phyloP scores from a whole-genome alignment of 805 yeast genomes.

The Yarrowia phangngaensis region DNA sequence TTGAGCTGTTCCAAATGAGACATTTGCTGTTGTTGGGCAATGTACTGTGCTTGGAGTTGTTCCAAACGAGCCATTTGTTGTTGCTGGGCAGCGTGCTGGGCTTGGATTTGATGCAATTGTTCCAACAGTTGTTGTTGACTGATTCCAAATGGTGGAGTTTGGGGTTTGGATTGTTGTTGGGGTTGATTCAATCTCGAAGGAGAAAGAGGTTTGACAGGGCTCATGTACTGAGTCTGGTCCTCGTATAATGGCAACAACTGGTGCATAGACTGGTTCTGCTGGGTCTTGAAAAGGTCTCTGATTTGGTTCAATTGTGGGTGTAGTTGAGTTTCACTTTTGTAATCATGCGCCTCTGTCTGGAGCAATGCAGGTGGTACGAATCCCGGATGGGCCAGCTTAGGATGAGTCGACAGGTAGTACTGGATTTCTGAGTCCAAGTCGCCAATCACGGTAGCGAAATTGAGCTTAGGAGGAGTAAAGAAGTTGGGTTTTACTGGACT shows the following conservation, averaged over 20 bases:
- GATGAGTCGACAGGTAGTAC: slow-evolving; percentile 14
- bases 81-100: slow-evolving; percentile 1
- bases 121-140: too few relatives aligned
- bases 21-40: neutral
- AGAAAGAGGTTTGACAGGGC: slow-evolving; percentile 5
- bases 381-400: slow-evolving; percentile 4
- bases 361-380: slow-evolving; percentile 18
- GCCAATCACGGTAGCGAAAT: slow-evolving; percentile 13
- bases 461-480: slow-evolving; percentile 18
- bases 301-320: slow-evolving; percentile 22
- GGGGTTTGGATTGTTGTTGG: too few relatives aligned
- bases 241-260: slow-evolving; percentile 25
- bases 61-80: slow-evolving; percentile 26
- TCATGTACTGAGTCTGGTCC: slow-evolving; percentile 1
- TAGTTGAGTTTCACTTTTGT: slow-evolving; percentile 13
- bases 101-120: too few relatives aligned
- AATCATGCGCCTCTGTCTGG: slow-evolving; percentile 20
- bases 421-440: slow-evolving; percentile 19
- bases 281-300: slow-evolving; percentile 17
- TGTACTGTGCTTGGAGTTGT: slow-evolving; percentile 3
- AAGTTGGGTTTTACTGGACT: slow-evolving; percentile 8
- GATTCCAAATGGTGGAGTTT: too few relatives aligned
- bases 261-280: slow-evolving; percentile 16
- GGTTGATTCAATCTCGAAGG: too few relatives aligned
- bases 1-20: slow-evolving; percentile 17